Base-by-base conservation (phyloP, 2,329 filamentous ascomycete species). In the Exophiala spinifera region DNA sequence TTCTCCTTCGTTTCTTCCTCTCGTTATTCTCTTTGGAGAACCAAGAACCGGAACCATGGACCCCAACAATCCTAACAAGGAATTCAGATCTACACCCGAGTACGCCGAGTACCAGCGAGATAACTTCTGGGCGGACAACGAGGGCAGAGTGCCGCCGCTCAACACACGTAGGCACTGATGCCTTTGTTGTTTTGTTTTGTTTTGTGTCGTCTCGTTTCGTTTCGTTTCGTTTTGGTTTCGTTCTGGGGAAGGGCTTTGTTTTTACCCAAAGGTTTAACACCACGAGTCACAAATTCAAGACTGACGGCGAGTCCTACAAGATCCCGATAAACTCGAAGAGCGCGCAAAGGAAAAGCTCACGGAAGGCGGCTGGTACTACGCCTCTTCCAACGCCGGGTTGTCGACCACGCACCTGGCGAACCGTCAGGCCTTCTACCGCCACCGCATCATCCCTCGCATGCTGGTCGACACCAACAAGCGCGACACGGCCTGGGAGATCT, bases 351-450 rank as follows among this genome's bases (percentile, higher is more conserved):
- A 80, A 57, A 79, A 76, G 33, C 74, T 86, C 36, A 79, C 76
- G 15, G 70, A 81, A 64, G 76, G 76, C 37, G 82, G 82, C 61
- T 85, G 81, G 79, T 25, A 51, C 5, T 72, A 72, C 45, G 68
- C 69, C 8, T 66, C 69, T 44, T 71, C 66, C 21, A 72, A 72
- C 39, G 70, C 70, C 15, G 70, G 70, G 15, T 56, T 65, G 23
- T 64, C 65, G 36, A 57, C 53, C 56, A 57, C 77, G 2, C 77
- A 80, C 62, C 71, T 76, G 1, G 79, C 79, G 19, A 86, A 86
- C 66, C 76, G 82, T 3, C 78, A 84, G 67, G 79, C 83, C 48
- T 87, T 86, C 72, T 84, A 80, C 69, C 76, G 81, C 1, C 82
- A 85, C 69, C 77, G 80, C 42, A 82, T 87, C 62, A 74, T 86